Evolutionary conservation across 108 stramenopile species (phyloP).

Genomic region (Conticribra weissflogii): DNA sequence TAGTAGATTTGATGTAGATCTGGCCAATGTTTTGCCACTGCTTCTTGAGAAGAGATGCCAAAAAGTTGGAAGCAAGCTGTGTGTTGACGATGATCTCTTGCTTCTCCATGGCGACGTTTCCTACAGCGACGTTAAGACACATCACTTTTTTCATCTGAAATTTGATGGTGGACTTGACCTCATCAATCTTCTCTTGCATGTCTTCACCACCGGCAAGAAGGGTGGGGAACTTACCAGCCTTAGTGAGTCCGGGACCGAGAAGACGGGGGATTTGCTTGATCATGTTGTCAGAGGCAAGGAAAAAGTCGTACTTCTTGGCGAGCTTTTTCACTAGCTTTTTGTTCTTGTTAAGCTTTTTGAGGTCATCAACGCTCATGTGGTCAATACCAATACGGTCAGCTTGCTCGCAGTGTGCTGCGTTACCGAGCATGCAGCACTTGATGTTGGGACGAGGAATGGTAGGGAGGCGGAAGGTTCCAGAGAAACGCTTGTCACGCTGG

Average conservation of each 20-base stretch:
- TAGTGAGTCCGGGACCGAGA: slow-evolving; percentile 98
- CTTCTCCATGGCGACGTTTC: slow-evolving; percentile 90
- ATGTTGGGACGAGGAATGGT: slow-evolving; percentile 93
- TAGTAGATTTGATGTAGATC: slow-evolving; percentile 98
- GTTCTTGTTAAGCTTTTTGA: slow-evolving; percentile 99
- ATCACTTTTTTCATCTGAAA: slow-evolving; percentile 99
- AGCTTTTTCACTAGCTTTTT: slow-evolving; percentile 99
- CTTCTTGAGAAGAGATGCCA: slow-evolving; percentile 99
- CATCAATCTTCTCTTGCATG: slow-evolving; percentile 99
- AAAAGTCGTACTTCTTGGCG: slow-evolving; percentile 99
- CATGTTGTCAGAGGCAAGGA: slow-evolving; percentile 98
- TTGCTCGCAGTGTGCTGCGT: slow-evolving; percentile 98
- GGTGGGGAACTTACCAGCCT: slow-evolving; percentile 99
- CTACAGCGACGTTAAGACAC: slow-evolving; percentile 99
- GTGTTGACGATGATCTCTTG: slow-evolving; percentile 96
- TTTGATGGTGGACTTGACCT: slow-evolving; percentile 99
- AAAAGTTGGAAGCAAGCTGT: slow-evolving; percentile 98
- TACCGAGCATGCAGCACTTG: slow-evolving; percentile 99
- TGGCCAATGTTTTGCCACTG: slow-evolving; percentile 99
- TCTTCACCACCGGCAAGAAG: slow-evolving; percentile 89
- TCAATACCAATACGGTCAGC: slow-evolving; percentile 98
- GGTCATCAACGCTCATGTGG: slow-evolving; percentile 97
- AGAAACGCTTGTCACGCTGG: slow-evolving; percentile 99
- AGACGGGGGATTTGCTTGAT: slow-evolving; percentile 99
- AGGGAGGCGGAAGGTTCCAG: slow-evolving; percentile 99